Base-by-base conservation (phyloP, 495 filamentous ascomycete genomes). In the Penicillium parvum region DNA sequence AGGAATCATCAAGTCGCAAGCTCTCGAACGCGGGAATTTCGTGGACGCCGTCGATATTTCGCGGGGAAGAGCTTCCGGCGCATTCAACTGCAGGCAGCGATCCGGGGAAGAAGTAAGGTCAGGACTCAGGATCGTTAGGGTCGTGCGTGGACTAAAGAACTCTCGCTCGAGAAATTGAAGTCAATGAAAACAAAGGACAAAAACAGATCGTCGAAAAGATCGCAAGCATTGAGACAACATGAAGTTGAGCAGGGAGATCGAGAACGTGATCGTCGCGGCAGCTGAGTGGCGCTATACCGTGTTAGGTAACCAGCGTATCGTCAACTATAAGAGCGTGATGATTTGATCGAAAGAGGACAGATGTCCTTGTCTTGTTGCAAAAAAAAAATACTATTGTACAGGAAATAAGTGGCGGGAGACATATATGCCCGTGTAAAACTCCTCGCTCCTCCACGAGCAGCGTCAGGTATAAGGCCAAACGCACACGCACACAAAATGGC, bases 1-100 rank as follows among this genome's bases (percentile, higher is more conserved):
- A 55, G 60, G 43, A 61, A 50, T 71, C 66, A 71, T 74, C 62
- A 71, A 72, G 68, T 51, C 66, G 65, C 58, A 49, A 50, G 23
- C 38, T 55, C 36, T 34, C 43, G 48, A 43, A 37, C 33, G 45
- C 35, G 47, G 38, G 36, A 53, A 49, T 43, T 37, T 17, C 25
- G 34, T 52, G 50, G 49, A 58, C 58, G 60, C 45, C 46, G 55
- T 49, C 32, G 48, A 53, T 37, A 49, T 53, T 59, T 58, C 55
- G 62, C 61, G 58, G 58, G 57, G 61, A 66, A 57, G 50, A 53
- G 55, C 58, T 61, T n/a, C 53, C 55, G 58, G 60, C 64, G 63
- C 65, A 66, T 66, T 53, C 55, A 55, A 53, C 49, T 52, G 50
- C 51, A 59, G 57, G 56, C 52, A 55, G 43, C 50, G 50, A 33